Percentiles rank a stretch among this genome's conserved stretches.
phyloP scores from a whole-genome alignment of 331 rosid species.

The Ulmus americana region DNA sequence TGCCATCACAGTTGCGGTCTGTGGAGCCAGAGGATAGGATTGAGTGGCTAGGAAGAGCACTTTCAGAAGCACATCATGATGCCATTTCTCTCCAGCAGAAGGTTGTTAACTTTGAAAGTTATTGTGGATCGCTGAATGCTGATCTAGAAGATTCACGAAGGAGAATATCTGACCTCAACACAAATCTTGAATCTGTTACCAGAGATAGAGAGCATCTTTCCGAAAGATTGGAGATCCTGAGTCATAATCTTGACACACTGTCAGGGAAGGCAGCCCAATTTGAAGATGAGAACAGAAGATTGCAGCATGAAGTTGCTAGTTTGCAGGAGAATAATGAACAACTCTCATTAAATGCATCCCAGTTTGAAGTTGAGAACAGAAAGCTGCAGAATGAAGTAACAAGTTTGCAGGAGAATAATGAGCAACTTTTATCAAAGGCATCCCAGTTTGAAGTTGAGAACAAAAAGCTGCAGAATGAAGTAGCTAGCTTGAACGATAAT shows the following conservation, averaged over 20 bases:
- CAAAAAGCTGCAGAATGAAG: slow-evolving; percentile 45
- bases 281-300: slow-evolving; percentile 49
- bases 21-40: slow-evolving; percentile 72
- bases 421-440: slow-evolving; percentile 31
- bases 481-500: slow-evolving; percentile 39
- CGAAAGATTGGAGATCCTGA: slow-evolving; percentile 47
- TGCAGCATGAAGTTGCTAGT: slow-evolving; percentile 37
- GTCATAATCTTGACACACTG: slow-evolving; percentile 42
- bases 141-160: slow-evolving; percentile 68
- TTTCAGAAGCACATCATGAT: slow-evolving; percentile 60
- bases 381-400: slow-evolving; percentile 49
- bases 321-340: slow-evolving; percentile 42
- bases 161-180: slow-evolving; percentile 52
- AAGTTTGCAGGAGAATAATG: slow-evolving; percentile 36
- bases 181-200: slow-evolving; percentile 40
- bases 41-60: slow-evolving; percentile 71
- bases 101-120: slow-evolving; percentile 61
- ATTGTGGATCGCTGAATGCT: slow-evolving; percentile 54
- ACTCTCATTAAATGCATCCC: slow-evolving; percentile 35
- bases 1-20: slow-evolving; percentile 76
- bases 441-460: slow-evolving; percentile 55
- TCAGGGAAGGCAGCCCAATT: slow-evolving; percentile 36
- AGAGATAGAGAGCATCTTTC: slow-evolving; percentile 56
- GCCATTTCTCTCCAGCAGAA: slow-evolving; percentile 63
- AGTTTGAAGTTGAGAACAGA: slow-evolving; percentile 42